Evolutionary conservation across 176 grass and related monocot species (phyloP).

Genomic region (Triticum turgidum): DNA sequence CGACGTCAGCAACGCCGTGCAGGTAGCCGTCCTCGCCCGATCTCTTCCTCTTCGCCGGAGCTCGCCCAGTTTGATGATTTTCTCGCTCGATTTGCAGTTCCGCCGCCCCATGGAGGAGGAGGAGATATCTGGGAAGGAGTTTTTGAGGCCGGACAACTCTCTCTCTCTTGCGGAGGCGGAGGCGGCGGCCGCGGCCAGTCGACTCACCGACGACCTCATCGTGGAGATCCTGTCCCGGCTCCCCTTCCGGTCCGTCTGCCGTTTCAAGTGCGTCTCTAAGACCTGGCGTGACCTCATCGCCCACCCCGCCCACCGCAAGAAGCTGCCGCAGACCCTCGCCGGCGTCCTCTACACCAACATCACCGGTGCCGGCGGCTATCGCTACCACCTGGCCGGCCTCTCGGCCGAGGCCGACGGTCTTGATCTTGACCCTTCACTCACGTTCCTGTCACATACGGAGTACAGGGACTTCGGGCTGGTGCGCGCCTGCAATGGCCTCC

Average conservation of each 20-base stretch:
- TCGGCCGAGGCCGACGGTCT: neutral
- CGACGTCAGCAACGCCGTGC: no score
- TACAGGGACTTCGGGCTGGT: neutral
- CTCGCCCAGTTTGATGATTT: no score
- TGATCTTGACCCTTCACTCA: neutral
- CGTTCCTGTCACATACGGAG: neutral
- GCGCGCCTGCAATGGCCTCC: neutral
- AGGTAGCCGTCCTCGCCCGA: no score
- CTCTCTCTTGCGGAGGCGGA: no score
- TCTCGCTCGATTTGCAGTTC: no score
- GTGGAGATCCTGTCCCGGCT: neutral
- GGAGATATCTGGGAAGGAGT: neutral
- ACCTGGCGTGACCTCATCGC: neutral
- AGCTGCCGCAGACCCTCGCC: neutral
- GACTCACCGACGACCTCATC: neutral
- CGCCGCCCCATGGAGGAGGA: neutral
- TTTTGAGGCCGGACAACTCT: neutral
- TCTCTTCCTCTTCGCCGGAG: no score
- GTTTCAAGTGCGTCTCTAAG: neutral
- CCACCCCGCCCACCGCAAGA: neutral
- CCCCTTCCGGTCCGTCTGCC: neutral
- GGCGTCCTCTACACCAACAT: neutral
- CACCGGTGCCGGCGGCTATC: rapidly evolving
- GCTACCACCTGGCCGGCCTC: neutral
- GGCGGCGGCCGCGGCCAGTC: neutral